Base-by-base conservation (phyloP, 805 yeast species). In the Zygosaccharomyces rouxii region DNA sequence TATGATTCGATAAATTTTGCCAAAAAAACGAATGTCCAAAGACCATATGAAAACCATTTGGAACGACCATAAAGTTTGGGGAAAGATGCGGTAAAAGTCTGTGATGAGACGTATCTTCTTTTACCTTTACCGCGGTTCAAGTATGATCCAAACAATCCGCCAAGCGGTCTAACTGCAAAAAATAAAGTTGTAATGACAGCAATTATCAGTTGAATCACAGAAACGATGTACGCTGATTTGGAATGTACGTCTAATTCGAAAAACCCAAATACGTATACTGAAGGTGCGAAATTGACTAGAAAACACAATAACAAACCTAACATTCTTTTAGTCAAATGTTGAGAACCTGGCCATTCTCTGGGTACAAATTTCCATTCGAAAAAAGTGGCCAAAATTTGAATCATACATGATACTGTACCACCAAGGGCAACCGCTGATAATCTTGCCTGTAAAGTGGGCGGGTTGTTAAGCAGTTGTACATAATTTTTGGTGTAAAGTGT, bases 1-100 rank as follows among this genome's bases (percentile, higher is more conserved):
- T 87, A 87, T 0, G 95, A 86, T 62, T 87, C 95, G 19, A 79
- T 62, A 54, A 83, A 80, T 60, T 87, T 87, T 2, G 86, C 81
- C 6, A 74, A 54, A 55, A 86, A 85, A 0, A 87, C 84, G 1
- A 79, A 75, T 18, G 77, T 35, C 89, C 95, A 85, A 49, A 87
- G 66, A 0, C 85, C 83, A 60, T 77, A 74, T 0, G 95, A 86
- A 3, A 88, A 78, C 49, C 80, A 68, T 40, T 69, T 69, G 46
- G 80, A 79, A 35, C 79, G 73, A 0, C 84, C 84, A 13, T 62
- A 65, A 7, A 86, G 69, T 19, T 64, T 58, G 47, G 78, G 78
- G 48, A 84, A 77, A 7, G 81, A 77, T 10, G 80, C 77, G 0
- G 89, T 81, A 57, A 87, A 87, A 35, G 68, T 66, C 46, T 72